phyloP scores from a whole-genome alignment of 306 rosid genomes.

The Carpinus fangiana region DNA sequence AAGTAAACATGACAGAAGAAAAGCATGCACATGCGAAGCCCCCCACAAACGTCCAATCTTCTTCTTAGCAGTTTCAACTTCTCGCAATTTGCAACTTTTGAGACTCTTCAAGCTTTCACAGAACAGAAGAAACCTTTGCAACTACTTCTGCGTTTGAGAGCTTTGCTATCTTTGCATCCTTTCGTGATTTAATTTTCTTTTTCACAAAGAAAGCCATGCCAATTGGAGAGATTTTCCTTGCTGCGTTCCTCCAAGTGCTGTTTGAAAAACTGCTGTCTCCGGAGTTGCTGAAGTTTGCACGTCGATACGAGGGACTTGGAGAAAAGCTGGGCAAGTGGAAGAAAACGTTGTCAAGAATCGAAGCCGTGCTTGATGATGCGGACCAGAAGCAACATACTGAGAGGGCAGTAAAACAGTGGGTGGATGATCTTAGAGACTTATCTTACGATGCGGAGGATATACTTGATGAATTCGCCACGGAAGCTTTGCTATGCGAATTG shows the following conservation, averaged over 20 bases:
- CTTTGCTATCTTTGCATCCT: not conserved
- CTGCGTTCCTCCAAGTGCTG: not conserved
- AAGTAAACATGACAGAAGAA: no score
- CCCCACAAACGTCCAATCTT: no score
- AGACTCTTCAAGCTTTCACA: no score
- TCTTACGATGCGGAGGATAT: constrained; percentile 19
- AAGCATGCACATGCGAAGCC: no score
- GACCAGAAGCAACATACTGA: not conserved
- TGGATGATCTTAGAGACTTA: constrained; percentile 22
- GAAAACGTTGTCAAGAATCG: not conserved
- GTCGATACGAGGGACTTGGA: not conserved
- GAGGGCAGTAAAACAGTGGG: constrained; percentile 2
- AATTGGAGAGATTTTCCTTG: not conserved
- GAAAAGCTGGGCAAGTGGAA: not conserved
- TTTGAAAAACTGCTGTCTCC: not conserved
- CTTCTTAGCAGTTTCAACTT: no score
- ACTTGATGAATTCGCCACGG: constrained; percentile 8
- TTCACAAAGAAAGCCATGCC: not conserved
- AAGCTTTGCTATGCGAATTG: not conserved
- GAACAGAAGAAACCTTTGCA: no score
- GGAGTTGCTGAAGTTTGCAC: not conserved
- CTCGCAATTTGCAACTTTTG: no score
- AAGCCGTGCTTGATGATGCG: not conserved
- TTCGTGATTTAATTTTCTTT: not conserved
- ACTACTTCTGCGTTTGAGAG: not conserved